These are phyloP conservation scores for Phytophthora pluvialis DNA, from an alignment of 352 stramenopile genomes.

Conservation along the genomic window DNA sequence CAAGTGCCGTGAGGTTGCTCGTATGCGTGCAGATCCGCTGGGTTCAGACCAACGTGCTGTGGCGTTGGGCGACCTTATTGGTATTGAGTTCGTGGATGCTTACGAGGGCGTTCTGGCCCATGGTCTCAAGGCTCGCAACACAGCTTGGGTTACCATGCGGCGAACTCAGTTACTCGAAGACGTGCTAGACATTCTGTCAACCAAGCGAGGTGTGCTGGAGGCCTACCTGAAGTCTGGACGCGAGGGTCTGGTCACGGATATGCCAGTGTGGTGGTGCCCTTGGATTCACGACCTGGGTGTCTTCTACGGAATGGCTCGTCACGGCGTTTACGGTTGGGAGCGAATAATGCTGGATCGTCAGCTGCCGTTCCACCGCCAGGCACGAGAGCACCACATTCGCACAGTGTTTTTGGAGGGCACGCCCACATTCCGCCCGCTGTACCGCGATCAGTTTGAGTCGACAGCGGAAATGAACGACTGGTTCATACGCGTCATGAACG, in stretches of 20 bases:
- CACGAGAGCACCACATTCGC: slow-evolving; percentile 75
- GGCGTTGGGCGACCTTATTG: slow-evolving; percentile 76
- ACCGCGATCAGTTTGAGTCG: slow-evolving; percentile 68
- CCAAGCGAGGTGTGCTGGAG: slow-evolving; percentile 44
- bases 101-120: slow-evolving; percentile 85
- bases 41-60: slow-evolving; percentile 77
- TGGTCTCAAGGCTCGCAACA: slow-evolving; percentile 86
- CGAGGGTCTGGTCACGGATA: slow-evolving; percentile 63
- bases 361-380: slow-evolving; percentile 76
- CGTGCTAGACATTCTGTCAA: slow-evolving; percentile 67
- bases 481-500: slow-evolving; percentile 68
- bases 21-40: slow-evolving; percentile 82
- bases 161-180: slow-evolving; percentile 78
- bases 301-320: slow-evolving; percentile 81
- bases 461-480: slow-evolving; percentile 53
- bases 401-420: slow-evolving; percentile 75
- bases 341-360: slow-evolving; percentile 72
- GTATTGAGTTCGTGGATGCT: slow-evolving; percentile 88
- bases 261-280: slow-evolving; percentile 91
- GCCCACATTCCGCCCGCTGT: slow-evolving; percentile 57
- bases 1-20: slow-evolving; percentile 78
- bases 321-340: slow-evolving; percentile 79
- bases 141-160: slow-evolving; percentile 82
- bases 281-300: slow-evolving; percentile 86
- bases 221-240: slow-evolving; percentile 66